Conservation (phyloP, 768 basidiomycete species). For the Kondoa subrosea region DNA sequence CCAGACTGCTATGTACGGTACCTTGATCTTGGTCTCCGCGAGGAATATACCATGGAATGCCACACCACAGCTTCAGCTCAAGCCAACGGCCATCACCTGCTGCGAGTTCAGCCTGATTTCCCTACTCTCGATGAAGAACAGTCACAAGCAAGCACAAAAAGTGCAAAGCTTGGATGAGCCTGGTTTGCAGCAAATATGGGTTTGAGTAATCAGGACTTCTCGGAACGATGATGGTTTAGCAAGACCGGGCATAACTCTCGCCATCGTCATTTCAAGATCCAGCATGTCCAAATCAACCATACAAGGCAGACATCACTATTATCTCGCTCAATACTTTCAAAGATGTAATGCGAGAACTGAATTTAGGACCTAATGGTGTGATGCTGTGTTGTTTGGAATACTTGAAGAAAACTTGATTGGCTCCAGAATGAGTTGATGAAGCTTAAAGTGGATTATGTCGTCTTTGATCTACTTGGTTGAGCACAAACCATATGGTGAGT, state of each 20-base stretch:
- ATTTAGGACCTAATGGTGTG: conserved; percentile 84
- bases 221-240: too few relatives aligned
- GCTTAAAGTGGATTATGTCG: conserved; percentile 70
- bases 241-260: conserved; percentile 66
- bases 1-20: too few relatives aligned
- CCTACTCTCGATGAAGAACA: too few relatives aligned
- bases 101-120: too few relatives aligned
- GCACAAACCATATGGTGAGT: conserved; percentile 56
- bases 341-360: conserved; percentile 67
- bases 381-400: conserved; percentile 96
- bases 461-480: conserved; percentile 92
- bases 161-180: too few relatives aligned
- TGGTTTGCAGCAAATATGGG: too few relatives aligned
- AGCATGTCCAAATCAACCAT: conserved; percentile 73
- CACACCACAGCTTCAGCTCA: too few relatives aligned
- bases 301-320: conserved; percentile 78
- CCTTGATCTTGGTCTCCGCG: too few relatives aligned
- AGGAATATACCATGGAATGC: too few relatives aligned
- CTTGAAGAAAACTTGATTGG: conserved; percentile 76
- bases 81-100: too few relatives aligned
- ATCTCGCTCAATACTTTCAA: conserved; percentile 66
- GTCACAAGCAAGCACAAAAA: too few relatives aligned
- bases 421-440: conserved; percentile 38
- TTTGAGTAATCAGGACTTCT: too few relatives aligned
- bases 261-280: conserved; percentile 91